phyloP scores from a whole-genome alignment of 2,329 filamentous ascomycete genomes.

The Paraphoma sp. region DNA sequence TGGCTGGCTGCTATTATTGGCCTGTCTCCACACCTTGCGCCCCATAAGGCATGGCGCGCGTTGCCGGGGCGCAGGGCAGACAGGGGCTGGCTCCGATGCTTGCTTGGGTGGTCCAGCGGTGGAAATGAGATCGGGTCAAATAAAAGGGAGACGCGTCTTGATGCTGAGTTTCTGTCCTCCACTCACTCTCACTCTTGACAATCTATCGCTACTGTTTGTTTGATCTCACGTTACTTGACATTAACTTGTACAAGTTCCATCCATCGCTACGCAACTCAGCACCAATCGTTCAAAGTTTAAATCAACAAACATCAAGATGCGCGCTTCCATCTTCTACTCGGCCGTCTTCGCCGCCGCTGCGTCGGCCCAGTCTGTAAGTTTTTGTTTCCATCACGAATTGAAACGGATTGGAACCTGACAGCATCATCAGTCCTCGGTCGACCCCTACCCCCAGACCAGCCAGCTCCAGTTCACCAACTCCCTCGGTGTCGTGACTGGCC shows the following conservation, averaged over 20 bases:
- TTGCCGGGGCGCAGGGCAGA: slow-evolving; percentile 32
- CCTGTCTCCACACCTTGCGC: slow-evolving; percentile 1
- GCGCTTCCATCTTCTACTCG: slow-evolving; percentile 38
- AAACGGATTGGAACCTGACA: slow-evolving; percentile 1
- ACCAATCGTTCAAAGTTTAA: slow-evolving; percentile 11
- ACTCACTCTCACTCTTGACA: slow-evolving; percentile 1
- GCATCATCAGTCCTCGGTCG: slow-evolving; percentile 25
- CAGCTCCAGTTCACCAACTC: slow-evolving; percentile 43
- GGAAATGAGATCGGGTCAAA: slow-evolving; percentile 12
- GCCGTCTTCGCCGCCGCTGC: slow-evolving; percentile 39
- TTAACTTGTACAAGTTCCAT: slow-evolving; percentile 14
- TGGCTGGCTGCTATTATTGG: slow-evolving; percentile 22
- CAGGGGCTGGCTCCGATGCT: slow-evolving; percentile 20
- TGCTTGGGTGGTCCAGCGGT: slow-evolving; percentile 9
- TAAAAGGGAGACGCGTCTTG: slow-evolving; percentile 25
- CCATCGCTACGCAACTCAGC: slow-evolving; percentile 15
- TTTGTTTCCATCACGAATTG: slow-evolving; percentile 12
- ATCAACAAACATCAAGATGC: slow-evolving; percentile 35
- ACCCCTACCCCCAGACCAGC: slow-evolving; percentile 37
- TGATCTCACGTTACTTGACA: slow-evolving; percentile 15
- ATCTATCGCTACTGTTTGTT: slow-evolving; percentile 12
- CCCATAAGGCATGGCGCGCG: slow-evolving; percentile 12
- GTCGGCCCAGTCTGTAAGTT: slow-evolving; percentile 36
- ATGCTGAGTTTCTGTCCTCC: slow-evolving; percentile 4
- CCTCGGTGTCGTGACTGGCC: slow-evolving; percentile 43